Evolutionary conservation across 2,329 filamentous ascomycete species (phyloP).

Genomic region (Fusarium algeriense): DNA sequence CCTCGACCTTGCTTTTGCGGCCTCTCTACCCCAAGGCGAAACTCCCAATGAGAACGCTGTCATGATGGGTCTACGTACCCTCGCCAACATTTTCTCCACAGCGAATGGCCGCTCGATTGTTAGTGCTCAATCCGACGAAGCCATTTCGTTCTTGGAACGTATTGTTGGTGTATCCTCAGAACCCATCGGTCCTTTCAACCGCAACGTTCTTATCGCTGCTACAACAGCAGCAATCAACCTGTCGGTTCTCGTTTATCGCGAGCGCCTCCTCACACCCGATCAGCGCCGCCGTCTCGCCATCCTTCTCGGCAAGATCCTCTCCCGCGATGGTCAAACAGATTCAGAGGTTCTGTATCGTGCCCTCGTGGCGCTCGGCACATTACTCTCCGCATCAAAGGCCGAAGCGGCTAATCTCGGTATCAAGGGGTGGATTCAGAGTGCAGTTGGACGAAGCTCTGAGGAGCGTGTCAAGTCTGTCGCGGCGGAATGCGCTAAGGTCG

Average conservation of each 20-base stretch:
- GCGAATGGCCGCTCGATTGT: constrained; percentile 76
- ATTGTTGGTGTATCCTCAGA: constrained; percentile 66
- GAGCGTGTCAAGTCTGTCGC: constrained; percentile 58
- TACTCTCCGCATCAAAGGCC: constrained; percentile 65
- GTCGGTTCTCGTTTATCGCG: constrained; percentile 73
- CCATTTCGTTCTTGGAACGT: constrained; percentile 72
- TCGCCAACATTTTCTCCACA: constrained; percentile 87
- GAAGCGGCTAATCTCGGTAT: constrained; percentile 59
- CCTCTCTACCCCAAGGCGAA: constrained; percentile 59
- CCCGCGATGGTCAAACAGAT: constrained; percentile 71
- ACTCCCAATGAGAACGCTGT: constrained; percentile 80
- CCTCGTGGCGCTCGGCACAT: constrained; percentile 85
- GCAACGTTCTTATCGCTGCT: constrained; percentile 85
- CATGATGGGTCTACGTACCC: constrained; percentile 86
- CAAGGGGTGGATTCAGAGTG: constrained; percentile 56
- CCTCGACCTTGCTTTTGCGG: constrained; percentile 65
- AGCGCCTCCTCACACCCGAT: constrained; percentile 54
- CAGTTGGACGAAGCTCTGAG: constrained; percentile 57
- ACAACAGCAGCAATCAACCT: constrained; percentile 89
- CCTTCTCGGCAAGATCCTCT: constrained; percentile 72
- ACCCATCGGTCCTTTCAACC: constrained; percentile 70
- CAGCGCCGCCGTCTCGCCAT: constrained; percentile 63
- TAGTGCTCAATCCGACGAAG: constrained; percentile 67
- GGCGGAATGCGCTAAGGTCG: constrained; percentile 34
- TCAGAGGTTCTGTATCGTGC: constrained; percentile 86